A percentile compares a stretch with the other conserved stretches of the same genome.
Evolutionary conservation across 495 filamentous ascomycete species (phyloP).

Genomic region (Patellaria atrata): DNA sequence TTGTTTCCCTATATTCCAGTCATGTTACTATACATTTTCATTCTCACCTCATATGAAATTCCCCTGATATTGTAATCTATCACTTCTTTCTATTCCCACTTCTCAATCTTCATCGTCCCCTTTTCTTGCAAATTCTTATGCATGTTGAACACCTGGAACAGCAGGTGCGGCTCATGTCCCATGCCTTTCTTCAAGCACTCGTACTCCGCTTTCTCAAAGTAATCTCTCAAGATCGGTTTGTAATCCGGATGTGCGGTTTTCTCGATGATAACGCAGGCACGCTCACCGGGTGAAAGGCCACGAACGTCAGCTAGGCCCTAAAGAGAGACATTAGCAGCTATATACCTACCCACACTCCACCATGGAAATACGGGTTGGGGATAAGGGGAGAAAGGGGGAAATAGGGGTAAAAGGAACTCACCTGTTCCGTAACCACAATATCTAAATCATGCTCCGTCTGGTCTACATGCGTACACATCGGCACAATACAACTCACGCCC

Average conservation of each 20-base stretch:
- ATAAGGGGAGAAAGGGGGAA: no score
- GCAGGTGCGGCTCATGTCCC: constrained; percentile 80
- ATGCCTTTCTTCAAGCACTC: constrained; percentile 78
- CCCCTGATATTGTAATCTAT: no score
- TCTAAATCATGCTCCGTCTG: constrained; percentile 89
- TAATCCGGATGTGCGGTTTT: constrained; percentile 84
- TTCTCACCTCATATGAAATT: no score
- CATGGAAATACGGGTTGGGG: no score
- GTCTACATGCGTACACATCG: constrained; percentile 86
- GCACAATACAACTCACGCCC: constrained; percentile 76
- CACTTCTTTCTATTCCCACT: constrained; percentile 29
- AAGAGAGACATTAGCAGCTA: constrained; percentile 4
- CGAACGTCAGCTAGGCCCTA: constrained; percentile 77
- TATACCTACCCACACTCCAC: background rate
- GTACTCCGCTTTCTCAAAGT: constrained; percentile 75
- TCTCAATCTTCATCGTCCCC: constrained; percentile 68
- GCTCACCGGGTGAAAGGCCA: constrained; percentile 64
- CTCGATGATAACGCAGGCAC: constrained; percentile 73
- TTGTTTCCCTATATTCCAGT: no score
- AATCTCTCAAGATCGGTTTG: constrained; percentile 65
- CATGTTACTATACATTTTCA: no score
- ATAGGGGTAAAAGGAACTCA: constrained; percentile 9
- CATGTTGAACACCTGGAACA: constrained; percentile 80
- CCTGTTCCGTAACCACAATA: constrained; percentile 71
- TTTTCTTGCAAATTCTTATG: constrained; percentile 67